These are phyloP conservation scores for Schoenoplectus triqueter DNA, from an alignment of 202 grass and related monocot species.

Conservation along the genomic window DNA sequence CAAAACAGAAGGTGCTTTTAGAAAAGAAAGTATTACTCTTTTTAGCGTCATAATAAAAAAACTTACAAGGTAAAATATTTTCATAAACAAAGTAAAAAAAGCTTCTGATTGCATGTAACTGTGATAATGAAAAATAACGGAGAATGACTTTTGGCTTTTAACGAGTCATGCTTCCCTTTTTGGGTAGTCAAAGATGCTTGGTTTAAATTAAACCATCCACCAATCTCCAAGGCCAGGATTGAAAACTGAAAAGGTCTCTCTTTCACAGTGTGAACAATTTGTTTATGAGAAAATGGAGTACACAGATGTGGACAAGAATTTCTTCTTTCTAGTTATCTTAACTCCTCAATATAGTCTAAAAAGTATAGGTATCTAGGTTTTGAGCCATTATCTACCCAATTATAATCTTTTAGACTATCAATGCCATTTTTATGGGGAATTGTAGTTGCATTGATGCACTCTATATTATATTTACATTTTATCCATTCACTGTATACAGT, in stretches of 20 bases:
- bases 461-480: neutral
- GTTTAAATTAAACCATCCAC: neutral
- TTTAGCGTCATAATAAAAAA: neutral
- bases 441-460: neutral
- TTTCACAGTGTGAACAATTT: constrained; percentile 22
- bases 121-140: neutral
- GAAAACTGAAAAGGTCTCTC: neutral
- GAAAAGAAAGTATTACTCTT: neutral
- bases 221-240: constrained; percentile 43
- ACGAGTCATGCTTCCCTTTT: constrained; percentile 32
- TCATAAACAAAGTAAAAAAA: neutral
- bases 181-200: constrained; percentile 53
- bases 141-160: neutral
- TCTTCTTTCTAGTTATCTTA: constrained; percentile 24
- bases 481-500: neutral
- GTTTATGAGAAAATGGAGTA: neutral
- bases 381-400: constrained; percentile 42
- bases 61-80: neutral
- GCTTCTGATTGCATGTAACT: neutral
- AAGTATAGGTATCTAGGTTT: constrained; percentile 34
- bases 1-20: neutral
- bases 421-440: constrained; percentile 16
- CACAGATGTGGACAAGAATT: constrained; percentile 20
- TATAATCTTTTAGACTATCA: constrained; percentile 28
- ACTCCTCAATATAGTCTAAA: constrained; percentile 24